Evolutionary conservation across 371 early-diverging fungal genomes (phyloP).

Genomic region (Mucor velutinosus): DNA sequence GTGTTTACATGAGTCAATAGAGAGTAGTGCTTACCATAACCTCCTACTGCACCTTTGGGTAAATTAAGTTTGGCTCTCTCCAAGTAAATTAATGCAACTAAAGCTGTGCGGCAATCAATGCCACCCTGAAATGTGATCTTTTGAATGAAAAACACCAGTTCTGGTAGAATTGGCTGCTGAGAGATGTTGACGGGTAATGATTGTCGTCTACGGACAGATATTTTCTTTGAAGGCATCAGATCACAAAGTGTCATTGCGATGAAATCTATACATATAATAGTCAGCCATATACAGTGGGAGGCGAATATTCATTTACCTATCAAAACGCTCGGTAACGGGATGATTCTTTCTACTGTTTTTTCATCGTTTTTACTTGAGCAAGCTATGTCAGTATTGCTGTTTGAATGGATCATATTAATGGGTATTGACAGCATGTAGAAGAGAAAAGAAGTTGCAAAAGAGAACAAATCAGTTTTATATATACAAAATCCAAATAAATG

Average conservation of each 20-base stretch:
- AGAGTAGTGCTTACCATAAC: slow-evolving; percentile 11
- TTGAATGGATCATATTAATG: neutral
- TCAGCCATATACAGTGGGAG: neutral
- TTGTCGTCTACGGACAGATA: neutral
- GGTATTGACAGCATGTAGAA: neutral
- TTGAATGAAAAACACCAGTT: slow-evolving; percentile 40
- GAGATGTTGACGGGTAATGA: neutral
- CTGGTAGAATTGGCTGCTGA: slow-evolving; percentile 21
- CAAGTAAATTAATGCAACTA: slow-evolving; percentile 46
- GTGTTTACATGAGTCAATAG: no score
- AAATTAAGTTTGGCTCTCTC: slow-evolving; percentile 39
- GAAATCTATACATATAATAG: slow-evolving; percentile 11
- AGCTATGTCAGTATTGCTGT: neutral
- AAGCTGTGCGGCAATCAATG: slow-evolving; percentile 37
- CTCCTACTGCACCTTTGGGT: slow-evolving; percentile 42
- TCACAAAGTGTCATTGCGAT: slow-evolving; percentile 29
- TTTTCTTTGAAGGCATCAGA: slow-evolving; percentile 15
- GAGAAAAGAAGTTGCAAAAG: neutral
- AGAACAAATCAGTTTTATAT: neutral
- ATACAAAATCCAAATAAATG: neutral
- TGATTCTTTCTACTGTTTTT: slow-evolving; percentile 1
- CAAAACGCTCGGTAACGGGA: slow-evolving; percentile 18
- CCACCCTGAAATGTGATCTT: slow-evolving; percentile 37
- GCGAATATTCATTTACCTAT: slow-evolving; percentile 10
- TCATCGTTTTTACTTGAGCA: neutral